Conservation (phyloP, 2,329 filamentous ascomycete species). For the Hysterium pulicare region DNA sequence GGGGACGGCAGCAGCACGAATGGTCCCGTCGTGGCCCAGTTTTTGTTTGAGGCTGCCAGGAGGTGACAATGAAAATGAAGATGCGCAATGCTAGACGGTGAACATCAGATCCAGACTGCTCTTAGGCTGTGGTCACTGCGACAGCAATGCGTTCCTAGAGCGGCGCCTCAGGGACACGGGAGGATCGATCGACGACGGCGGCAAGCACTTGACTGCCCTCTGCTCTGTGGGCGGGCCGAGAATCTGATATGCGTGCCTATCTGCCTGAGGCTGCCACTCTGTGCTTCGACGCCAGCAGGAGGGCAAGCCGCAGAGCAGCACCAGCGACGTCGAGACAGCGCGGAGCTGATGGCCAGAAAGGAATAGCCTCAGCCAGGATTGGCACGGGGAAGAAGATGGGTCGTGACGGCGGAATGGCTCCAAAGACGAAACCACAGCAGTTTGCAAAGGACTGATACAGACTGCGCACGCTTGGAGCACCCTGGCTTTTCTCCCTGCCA, state of each 20-base stretch:
- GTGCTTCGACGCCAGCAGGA: background rate
- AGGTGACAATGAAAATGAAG: too few species aligned
- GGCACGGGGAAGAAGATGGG: slow-evolving; percentile 2
- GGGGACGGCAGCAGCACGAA: background rate
- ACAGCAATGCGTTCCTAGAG: too few species aligned
- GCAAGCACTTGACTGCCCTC: slow-evolving; percentile 20
- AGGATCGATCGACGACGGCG: slow-evolving; percentile 28
- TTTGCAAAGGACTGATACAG: slow-evolving; percentile 13
- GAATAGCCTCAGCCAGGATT: slow-evolving; percentile 20
- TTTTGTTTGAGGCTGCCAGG: too few species aligned
- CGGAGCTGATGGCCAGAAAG: background rate
- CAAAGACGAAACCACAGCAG: background rate
- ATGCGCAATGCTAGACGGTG: too few species aligned
- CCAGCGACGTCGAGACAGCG: slow-evolving; percentile 21
- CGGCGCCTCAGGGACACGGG: slow-evolving; percentile 15
- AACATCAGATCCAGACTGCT: too few species aligned
- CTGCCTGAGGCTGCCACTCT: background rate
- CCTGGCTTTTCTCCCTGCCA: slow-evolving; percentile 20
- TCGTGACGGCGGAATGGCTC: background rate
- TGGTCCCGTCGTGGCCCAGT: background rate
- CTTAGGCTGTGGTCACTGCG: too few species aligned
- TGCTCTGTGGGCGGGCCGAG: slow-evolving; percentile 14
- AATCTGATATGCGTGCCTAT: background rate
- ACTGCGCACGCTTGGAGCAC: slow-evolving; percentile 22
- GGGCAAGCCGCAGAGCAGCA: too few species aligned